Evolutionary conservation across 192 early-diverging fungal species (phyloP), one percentile per base, ranked within the genome.

Genomic region (Entomortierella chlamydospora): DNA sequence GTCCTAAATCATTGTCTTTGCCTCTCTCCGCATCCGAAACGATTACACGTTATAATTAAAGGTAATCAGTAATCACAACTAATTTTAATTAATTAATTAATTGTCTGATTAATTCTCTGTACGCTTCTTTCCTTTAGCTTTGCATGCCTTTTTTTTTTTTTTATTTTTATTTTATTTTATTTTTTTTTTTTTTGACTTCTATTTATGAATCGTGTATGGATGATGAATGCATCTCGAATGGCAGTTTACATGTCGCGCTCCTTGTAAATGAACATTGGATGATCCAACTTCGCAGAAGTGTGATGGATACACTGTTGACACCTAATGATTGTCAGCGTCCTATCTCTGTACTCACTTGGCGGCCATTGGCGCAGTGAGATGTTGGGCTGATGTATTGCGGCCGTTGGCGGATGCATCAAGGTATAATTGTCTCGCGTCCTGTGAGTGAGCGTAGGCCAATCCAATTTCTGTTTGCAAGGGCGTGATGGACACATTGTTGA

Each of bases 301-400:
- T 49, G 60, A 49, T 61, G 43, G 60, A 61, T 18, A 30, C 26
- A 18, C 10, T 61, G 43, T 29, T 49, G 60, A 45, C 25, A 7
- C 28, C 39, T 26, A 13, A 49, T 30, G 60, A 61, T 18, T 45
- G 60, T 25, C 60, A 61, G 45, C 45, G 43, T 61, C 60, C 60
- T 61, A 61, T 61, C 60, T 61, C 60, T 49, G 60, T 49, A 61
- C 60, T 61, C 60, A 61, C 60, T 61, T 49, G 43, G 60, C 60
- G 43, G 60, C 60, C 60, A 7, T 61, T 45, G 60, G 43, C 60
- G 60, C 60, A 45, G 43, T 61, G 60, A 61, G 60, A 61, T 61
- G 45, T 8, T 29, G 60, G 60, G 26, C 52, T 6, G 25, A 23
- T 54, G 52, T 23, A 61, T 61, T 61, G 60, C 60, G 43, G 60